Conservation (phyloP, 306 rosid species). For the Fragaria nilgerrensis region DNA sequence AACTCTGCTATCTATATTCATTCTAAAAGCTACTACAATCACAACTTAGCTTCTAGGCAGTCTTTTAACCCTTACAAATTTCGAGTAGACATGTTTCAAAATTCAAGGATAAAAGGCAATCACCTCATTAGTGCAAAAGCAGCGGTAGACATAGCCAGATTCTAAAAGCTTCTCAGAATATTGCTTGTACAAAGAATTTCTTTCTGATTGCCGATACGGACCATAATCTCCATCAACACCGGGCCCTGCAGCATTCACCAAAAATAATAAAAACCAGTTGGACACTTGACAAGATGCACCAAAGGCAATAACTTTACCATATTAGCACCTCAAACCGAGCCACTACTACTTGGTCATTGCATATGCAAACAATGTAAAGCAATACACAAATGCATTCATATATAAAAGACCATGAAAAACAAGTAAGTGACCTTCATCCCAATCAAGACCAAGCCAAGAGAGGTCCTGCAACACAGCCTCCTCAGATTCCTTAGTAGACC, state of each 20-base stretch:
- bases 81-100: neutral
- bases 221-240: conserved; percentile 93
- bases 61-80: neutral
- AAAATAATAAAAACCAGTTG: conserved; percentile 11
- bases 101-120: conserved; percentile 1
- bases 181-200: conserved; percentile 75
- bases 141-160: conserved; percentile 73
- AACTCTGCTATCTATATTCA: neutral
- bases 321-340: neutral
- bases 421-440: conserved; percentile 74
- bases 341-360: neutral
- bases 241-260: conserved; percentile 57
- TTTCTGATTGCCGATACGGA: conserved; percentile 91
- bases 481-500: conserved; percentile 90
- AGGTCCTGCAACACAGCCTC: conserved; percentile 81
- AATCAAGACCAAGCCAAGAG: conserved; percentile 93
- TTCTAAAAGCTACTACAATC: neutral
- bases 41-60: neutral
- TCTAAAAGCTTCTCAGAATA: conserved; percentile 76
- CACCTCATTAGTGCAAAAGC: conserved; percentile 93
- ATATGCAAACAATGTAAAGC: neutral
- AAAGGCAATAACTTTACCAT: neutral
- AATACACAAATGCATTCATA: neutral
- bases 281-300: neutral
- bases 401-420: neutral